A percentile compares a stretch with the other conserved stretches of the same genome.
Evolutionary conservation across 331 rosid species (phyloP).

Genomic region (Acacia pycnantha): DNA sequence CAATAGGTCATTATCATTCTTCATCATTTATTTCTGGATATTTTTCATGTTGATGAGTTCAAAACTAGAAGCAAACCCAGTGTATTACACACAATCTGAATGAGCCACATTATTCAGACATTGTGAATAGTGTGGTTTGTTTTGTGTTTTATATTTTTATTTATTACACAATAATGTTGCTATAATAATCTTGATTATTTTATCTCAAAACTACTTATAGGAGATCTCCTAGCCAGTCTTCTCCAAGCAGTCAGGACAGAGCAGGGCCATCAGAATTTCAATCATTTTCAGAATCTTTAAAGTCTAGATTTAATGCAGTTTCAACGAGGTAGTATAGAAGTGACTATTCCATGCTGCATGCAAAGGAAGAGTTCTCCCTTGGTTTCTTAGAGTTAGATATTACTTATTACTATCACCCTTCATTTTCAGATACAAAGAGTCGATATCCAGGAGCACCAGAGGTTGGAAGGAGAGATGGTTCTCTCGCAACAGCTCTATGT

Average conservation of each 20-base stretch:
- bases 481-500: conserved; percentile 75
- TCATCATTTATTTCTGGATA: conserved; percentile 11
- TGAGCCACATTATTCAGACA: neutral
- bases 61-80: neutral
- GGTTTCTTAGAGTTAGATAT: neutral
- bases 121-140: neutral
- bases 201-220: conserved; percentile 25
- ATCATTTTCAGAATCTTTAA: conserved; percentile 85
- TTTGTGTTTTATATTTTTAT: neutral
- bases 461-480: conserved; percentile 96
- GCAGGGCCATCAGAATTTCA: conserved; percentile 94
- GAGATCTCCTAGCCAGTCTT: conserved; percentile 65
- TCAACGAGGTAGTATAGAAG: conserved; percentile 62
- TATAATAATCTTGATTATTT: conserved; percentile 13
- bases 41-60: conserved; percentile 2
- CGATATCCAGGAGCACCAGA: conserved; percentile 88
- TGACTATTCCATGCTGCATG: neutral
- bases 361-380: conserved; percentile 6
- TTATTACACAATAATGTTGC: neutral
- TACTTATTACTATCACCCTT: neutral
- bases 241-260: conserved; percentile 76
- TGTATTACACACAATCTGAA: neutral
- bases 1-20: conserved; percentile 41
- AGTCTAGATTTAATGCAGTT: conserved; percentile 80
- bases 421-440: conserved; percentile 78